These are phyloP conservation scores for Recurvomyces mirabilis DNA, from an alignment of 495 filamentous ascomycete species.

Conservation along the genomic window DNA sequence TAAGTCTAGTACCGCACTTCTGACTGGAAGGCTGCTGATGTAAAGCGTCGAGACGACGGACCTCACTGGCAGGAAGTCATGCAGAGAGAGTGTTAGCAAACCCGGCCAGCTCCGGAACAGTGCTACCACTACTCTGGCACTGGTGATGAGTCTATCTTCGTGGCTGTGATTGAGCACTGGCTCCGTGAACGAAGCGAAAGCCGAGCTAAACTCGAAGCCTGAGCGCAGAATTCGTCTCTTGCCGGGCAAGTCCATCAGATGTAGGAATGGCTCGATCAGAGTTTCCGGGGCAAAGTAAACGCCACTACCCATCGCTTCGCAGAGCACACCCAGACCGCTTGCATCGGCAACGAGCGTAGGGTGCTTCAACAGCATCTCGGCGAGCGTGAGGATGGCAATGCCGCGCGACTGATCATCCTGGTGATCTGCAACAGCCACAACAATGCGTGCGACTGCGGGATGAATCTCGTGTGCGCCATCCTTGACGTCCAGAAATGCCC, in stretches of 20 bases:
- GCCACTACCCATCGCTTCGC: slow-evolving; percentile 79
- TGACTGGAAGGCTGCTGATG: slow-evolving; percentile 54
- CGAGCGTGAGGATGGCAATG: slow-evolving; percentile 83
- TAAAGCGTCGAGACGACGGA: slow-evolving; percentile 73
- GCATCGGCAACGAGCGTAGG: slow-evolving; percentile 65
- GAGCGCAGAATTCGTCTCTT: slow-evolving; percentile 67
- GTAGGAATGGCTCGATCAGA: slow-evolving; percentile 71
- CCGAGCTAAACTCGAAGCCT: slow-evolving; percentile 48
- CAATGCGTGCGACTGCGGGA: slow-evolving; percentile 68
- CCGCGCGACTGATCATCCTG: slow-evolving; percentile 74
- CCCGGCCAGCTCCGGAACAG: slow-evolving; percentile 90
- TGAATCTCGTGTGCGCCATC: slow-evolving; percentile 84
- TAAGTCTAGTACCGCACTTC: slow-evolving; percentile 62
- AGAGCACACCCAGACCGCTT: slow-evolving; percentile 68
- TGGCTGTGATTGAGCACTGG: slow-evolving; percentile 52
- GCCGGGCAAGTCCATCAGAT: slow-evolving; percentile 73
- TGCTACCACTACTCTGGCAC: slow-evolving; percentile 73
- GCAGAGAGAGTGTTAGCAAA: slow-evolving; percentile 72
- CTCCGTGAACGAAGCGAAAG: slow-evolving; percentile 73
- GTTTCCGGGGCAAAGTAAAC: slow-evolving; percentile 85
- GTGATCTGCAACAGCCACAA: slow-evolving; percentile 84
- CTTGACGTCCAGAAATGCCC: slow-evolving; percentile 91
- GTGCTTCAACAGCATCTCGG: slow-evolving; percentile 80
- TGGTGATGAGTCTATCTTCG: slow-evolving; percentile 70
- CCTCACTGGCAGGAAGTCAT: slow-evolving; percentile 67